Percentiles rank a stretch among this genome's conserved stretches.
phyloP scores from a whole-genome alignment of 768 basidiomycete genomes.

The Tylopilus vinaceipallidus region DNA sequence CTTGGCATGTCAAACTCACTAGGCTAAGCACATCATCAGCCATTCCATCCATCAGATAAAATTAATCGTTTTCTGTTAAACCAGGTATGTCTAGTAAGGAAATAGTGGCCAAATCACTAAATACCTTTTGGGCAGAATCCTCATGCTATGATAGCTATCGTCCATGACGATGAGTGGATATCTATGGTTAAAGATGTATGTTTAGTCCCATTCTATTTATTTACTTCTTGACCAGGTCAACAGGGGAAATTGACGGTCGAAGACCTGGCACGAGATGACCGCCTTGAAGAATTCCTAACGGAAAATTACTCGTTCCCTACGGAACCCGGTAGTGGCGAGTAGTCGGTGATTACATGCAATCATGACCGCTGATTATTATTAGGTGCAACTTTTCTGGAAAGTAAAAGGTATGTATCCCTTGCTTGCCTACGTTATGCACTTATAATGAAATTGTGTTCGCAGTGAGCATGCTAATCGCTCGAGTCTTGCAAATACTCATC shows the following conservation, averaged over 20 bases:
- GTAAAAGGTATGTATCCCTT: not conserved
- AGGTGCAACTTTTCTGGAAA: not conserved
- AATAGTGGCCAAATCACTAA: not conserved
- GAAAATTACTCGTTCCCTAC: not conserved
- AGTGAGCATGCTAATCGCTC: not conserved
- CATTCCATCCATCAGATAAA: not conserved
- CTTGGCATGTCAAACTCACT: not conserved
- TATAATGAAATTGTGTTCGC: not conserved
- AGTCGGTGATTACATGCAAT: not conserved
- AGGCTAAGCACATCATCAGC: not conserved
- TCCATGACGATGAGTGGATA: constrained; percentile 4
- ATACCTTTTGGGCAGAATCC: not conserved
- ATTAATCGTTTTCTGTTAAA: not conserved
- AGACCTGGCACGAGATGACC: not conserved
- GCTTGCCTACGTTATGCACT: not conserved
- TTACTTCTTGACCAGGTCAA: not conserved
- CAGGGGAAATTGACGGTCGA: not conserved
- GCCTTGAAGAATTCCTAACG: not conserved
- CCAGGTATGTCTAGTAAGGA: not conserved
- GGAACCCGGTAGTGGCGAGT: not conserved
- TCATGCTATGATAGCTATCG: not conserved
- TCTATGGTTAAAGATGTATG: not conserved
- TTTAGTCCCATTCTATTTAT: not conserved
- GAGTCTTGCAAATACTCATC: not conserved
- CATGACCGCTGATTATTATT: not conserved